Evolutionary conservation across 2,329 filamentous ascomycete genomes (phyloP).

Genomic region (Botrytis cinerea): DNA sequence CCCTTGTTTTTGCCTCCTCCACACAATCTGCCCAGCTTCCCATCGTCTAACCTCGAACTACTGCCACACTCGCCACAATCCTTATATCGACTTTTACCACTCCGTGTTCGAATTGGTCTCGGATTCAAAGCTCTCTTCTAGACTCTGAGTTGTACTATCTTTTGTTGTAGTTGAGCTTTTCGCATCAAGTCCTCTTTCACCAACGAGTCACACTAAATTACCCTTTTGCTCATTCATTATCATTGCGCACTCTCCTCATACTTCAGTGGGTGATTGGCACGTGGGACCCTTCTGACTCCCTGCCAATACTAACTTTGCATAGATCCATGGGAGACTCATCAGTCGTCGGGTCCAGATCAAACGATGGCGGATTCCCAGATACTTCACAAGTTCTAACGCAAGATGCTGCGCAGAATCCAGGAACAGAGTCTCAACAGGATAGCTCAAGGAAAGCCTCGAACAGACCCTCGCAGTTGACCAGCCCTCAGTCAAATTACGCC

Average conservation of each 20-base stretch:
- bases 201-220: background rate
- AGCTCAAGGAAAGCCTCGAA: constrained; percentile 5
- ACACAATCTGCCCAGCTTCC: constrained; percentile 14
- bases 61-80: constrained; percentile 10
- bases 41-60: background rate
- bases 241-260: background rate
- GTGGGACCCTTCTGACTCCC: background rate
- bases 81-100: constrained; percentile 13
- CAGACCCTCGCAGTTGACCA: constrained; percentile 21
- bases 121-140: background rate
- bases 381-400: constrained; percentile 14
- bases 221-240: background rate
- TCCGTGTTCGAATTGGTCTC: background rate
- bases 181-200: background rate
- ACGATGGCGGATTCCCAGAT: constrained; percentile 20
- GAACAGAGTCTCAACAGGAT: constrained; percentile 21
- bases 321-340: constrained; percentile 22
- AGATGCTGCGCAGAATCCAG: constrained; percentile 26
- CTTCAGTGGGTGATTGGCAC: constrained; percentile 9
- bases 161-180: background rate
- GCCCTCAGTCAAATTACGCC: constrained; percentile 22
- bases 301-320: constrained; percentile 5
- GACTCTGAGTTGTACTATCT: background rate
- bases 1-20: constrained; percentile 24
- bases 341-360: constrained; percentile 16